A percentile compares a stretch with the other conserved stretches of the same genome.
These are phyloP conservation scores for Magnolia kwangsiensis DNA, from an alignment of 164 flowering plant genomes.

Conservation along the genomic window DNA sequence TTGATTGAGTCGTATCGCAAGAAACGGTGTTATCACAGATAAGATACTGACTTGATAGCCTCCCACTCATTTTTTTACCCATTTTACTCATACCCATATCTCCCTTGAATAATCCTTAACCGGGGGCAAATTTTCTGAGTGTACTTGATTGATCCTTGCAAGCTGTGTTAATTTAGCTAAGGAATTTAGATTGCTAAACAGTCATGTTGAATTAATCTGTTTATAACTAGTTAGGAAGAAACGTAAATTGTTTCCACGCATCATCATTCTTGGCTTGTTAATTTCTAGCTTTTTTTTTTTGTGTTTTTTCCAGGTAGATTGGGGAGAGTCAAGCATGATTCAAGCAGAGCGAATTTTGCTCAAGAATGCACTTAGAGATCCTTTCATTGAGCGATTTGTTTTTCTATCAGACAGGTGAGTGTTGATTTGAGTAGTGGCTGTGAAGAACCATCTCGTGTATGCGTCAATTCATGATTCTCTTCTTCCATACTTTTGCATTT, in stretches of 20 bases:
- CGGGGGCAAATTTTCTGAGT: too few relatives aligned
- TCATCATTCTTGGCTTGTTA: neutral
- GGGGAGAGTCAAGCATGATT: conserved; percentile 98
- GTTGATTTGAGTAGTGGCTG: conserved; percentile 9
- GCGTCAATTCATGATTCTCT: neutral
- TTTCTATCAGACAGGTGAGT: conserved; percentile 90
- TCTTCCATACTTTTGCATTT: too few relatives aligned
- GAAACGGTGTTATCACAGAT: neutral
- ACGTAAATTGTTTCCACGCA: neutral
- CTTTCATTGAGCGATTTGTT: conserved; percentile 71
- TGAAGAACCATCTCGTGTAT: neutral
- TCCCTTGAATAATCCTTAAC: neutral
- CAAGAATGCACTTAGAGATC: conserved; percentile 70
- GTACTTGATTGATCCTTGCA: too few relatives aligned
- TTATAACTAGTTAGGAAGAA: neutral
- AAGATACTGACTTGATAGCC: neutral
- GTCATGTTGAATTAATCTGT: neutral
- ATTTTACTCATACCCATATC: neutral
- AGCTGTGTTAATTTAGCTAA: too few relatives aligned
- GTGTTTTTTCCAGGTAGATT: conserved; percentile 71
- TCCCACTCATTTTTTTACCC: neutral
- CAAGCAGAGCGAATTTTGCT: conserved; percentile 88
- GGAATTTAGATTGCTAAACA: too few relatives aligned
- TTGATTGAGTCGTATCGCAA: neutral
- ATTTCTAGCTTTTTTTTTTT: neutral